Conservation (phyloP, 2,329 filamentous ascomycete species). For the Hymenoscyphus occultus region DNA sequence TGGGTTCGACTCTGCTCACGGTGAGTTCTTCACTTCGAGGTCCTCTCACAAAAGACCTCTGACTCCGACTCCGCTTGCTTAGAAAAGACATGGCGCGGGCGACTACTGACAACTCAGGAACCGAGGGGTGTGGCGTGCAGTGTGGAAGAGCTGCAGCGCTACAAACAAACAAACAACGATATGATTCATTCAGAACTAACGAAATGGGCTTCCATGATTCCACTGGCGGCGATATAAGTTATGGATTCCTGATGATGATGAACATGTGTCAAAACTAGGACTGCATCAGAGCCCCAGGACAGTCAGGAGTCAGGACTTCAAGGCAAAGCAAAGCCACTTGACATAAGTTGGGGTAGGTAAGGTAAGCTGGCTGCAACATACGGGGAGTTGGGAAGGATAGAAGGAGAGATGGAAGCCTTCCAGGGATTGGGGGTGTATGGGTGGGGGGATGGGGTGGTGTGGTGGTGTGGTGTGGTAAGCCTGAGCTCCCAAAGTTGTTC, state of each 20-base stretch:
- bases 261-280: background rate
- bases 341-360: background rate
- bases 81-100: conserved; percentile 25
- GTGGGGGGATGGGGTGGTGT: too few relatives aligned
- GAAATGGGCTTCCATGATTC: conserved; percentile 24
- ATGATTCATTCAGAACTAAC: conserved; percentile 15
- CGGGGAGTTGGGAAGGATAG: background rate
- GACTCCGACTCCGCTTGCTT: conserved; percentile 28
- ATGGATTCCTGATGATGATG: conserved; percentile 1
- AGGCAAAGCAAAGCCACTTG: conserved; percentile 12
- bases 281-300: background rate
- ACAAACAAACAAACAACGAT: conserved; percentile 6
- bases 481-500: background rate
- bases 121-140: background rate
- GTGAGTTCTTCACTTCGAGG: conserved; percentile 23
- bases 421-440: background rate
- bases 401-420: background rate
- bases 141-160: background rate
- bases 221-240: conserved; percentile 24
- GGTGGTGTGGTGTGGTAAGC: background rate
- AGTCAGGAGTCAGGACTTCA: background rate
- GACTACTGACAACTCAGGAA: conserved; percentile 4
- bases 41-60: conserved; percentile 25
- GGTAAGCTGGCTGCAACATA: background rate
- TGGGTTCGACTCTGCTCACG: conserved; percentile 18